A percentile compares a stretch with the other conserved stretches of the same genome.
These are phyloP conservation scores for Tetramitus jugosus DNA, from an alignment of 208 protist species.

Conservation along the genomic window DNA sequence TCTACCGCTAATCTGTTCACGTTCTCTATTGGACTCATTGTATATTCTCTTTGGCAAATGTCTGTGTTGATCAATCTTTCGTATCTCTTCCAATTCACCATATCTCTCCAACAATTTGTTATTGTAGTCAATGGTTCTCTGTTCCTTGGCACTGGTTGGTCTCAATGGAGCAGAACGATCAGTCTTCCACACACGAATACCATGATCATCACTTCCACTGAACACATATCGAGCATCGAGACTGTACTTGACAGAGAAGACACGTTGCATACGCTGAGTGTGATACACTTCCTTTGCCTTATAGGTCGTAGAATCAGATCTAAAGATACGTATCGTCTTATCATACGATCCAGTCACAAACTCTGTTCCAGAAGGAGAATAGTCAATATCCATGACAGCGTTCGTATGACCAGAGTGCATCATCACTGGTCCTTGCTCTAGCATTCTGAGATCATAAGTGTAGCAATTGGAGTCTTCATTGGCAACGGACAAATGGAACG, in stretches of 20 bases:
- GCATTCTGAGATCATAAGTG: slow-evolving; percentile 68
- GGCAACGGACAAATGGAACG: slow-evolving; percentile 59
- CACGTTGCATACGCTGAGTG: slow-evolving; percentile 68
- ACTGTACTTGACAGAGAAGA: slow-evolving; percentile 48
- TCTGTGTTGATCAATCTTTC: neutral
- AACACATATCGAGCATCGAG: slow-evolving; percentile 53
- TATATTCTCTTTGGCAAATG: slow-evolving; percentile 6
- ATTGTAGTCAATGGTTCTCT: slow-evolving; percentile 6
- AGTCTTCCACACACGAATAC: slow-evolving; percentile 63
- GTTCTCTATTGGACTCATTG: neutral
- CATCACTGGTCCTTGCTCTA: slow-evolving; percentile 53
- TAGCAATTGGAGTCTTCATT: slow-evolving; percentile 69
- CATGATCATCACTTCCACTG: slow-evolving; percentile 59
- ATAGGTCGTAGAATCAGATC: slow-evolving; percentile 28
- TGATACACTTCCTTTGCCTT: slow-evolving; percentile 56
- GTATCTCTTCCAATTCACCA: neutral
- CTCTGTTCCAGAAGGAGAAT: slow-evolving; percentile 59
- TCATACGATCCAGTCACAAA: slow-evolving; percentile 65
- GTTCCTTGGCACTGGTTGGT: neutral
- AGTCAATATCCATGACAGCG: slow-evolving; percentile 64
- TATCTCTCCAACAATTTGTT: slow-evolving; percentile 23
- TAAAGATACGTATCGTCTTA: slow-evolving; percentile 56
- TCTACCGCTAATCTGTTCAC: neutral
- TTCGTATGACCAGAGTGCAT: slow-evolving; percentile 52
- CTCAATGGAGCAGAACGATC: neutral